Base-by-base conservation (phyloP, 192 early-diverging fungal species). In the Mortierella hygrophila region DNA sequence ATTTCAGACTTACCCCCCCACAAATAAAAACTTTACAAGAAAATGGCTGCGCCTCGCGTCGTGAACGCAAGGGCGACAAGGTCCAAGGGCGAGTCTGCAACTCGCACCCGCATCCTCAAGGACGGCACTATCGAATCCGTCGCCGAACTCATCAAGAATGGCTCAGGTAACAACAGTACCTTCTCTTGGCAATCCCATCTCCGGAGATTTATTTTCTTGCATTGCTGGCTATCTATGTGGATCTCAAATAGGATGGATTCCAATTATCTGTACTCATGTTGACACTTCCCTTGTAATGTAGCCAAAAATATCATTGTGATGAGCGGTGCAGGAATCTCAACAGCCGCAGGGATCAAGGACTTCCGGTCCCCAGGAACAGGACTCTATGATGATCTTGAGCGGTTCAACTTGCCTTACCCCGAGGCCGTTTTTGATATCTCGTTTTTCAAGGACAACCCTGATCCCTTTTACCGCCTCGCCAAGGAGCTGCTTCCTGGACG, bases 381-480 rank as follows among this genome's bases (percentile, higher is more conserved):
- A 6, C 92, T 99, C 44, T 99, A 97, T 76, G 95, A 95, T 68
- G 98, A 97, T 80, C 91, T 99, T 69, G 91, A 95, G 75, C 93
- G 96, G 70, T 99, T 96, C 88, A 91, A 97, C 37, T 87, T 99
- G 54, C 97, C 98, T 5, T 97, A 97, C 83, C 95, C 98, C 20
- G 96, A 99, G 73, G 97, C 97, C 13, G 97, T 99, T 65, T 99
- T 99, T 88, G 93, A 96, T 69, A 97, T 99, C 26, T 89, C 92
- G n/a, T 99, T 96, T 85, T 99, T 98, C 75, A 89, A 80, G 77
- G 91, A 90, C 44, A 93, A 94, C 23, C 97, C 97, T 57, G 93
- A 96, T 79, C 96, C 97, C 15, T 98, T 99, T 82, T 98, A 93
- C 86, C 89, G 92, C 18, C 89, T 98, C 38, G 96, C 97, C 40